These are phyloP conservation scores for Fusarium udum DNA, from an alignment of 2,329 filamentous ascomycete genomes.

Conservation along the genomic window DNA sequence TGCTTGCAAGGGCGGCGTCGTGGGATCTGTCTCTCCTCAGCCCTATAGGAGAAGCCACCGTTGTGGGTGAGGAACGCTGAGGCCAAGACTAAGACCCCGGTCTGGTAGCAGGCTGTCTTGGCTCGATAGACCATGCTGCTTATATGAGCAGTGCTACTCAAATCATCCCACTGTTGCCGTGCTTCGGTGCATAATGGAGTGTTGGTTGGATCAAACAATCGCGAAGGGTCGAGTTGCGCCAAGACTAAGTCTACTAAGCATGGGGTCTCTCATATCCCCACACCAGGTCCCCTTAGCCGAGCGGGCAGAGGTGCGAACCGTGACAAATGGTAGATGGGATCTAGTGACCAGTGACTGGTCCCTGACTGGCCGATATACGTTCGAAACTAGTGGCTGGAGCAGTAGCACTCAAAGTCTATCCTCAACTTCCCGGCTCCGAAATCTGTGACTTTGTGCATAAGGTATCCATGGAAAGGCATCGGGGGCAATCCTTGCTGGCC, in stretches of 20 bases:
- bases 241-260: conserved; percentile 14
- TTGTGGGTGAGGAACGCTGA: background rate
- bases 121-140: background rate
- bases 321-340: conserved; percentile 29
- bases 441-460: background rate
- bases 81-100: background rate
- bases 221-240: conserved; percentile 9
- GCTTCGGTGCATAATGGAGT: background rate
- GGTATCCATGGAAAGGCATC: conserved; percentile 5
- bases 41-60: conserved; percentile 26
- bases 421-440: background rate
- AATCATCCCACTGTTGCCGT: conserved; percentile 1
- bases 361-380: conserved; percentile 14
- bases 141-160: background rate
- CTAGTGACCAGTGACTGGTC: conserved; percentile 6
- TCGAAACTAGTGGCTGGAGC: conserved; percentile 25
- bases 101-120: background rate
- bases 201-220: conserved; percentile 5
- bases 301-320: background rate
- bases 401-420: conserved; percentile 9
- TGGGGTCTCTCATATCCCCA: conserved; percentile 18
- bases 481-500: background rate
- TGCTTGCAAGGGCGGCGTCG: conserved; percentile 22
- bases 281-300: conserved; percentile 7
- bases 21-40: conserved; percentile 25